Evolutionary conservation across 495 filamentous ascomycete species (phyloP).

Genomic region (Echria macrotheca): DNA sequence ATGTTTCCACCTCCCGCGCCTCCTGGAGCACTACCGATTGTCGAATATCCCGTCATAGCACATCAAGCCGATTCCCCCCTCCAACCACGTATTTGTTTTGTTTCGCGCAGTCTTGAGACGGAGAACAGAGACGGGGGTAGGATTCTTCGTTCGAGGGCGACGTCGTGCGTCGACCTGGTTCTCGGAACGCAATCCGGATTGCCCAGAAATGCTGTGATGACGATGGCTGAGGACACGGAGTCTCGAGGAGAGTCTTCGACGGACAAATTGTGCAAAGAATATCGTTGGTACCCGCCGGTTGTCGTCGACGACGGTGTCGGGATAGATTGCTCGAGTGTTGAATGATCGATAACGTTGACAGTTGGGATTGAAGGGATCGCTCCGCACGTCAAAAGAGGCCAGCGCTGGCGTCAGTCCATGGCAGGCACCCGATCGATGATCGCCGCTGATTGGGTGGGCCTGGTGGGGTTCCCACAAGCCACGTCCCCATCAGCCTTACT

Average conservation of each 20-base stretch:
- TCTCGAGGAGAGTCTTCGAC: too few species aligned
- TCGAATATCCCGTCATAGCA: conserved; percentile 42
- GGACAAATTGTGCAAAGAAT: too few species aligned
- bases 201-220: too few species aligned
- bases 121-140: neutral
- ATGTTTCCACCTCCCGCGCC: conserved; percentile 31
- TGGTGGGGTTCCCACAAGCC: neutral
- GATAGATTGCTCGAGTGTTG: too few species aligned
- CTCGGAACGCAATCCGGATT: too few species aligned
- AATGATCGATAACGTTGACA: too few species aligned
- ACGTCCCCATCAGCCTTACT: neutral
- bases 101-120: neutral
- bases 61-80: neutral
- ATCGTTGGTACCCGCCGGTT: too few species aligned
- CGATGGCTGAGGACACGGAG: too few species aligned
- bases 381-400: neutral
- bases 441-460: neutral
- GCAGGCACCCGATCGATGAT: neutral
- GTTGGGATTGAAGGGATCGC: too few species aligned
- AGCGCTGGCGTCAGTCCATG: neutral
- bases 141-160: neutral
- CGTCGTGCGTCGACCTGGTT: too few species aligned
- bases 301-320: too few species aligned
- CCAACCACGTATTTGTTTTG: neutral
- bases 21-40: conserved; percentile 32